Percentiles rank a stretch among this genome's conserved stretches.
Conservation (phyloP, 2,329 filamentous ascomycete genomes). For the Xylariaceae sp. region DNA sequence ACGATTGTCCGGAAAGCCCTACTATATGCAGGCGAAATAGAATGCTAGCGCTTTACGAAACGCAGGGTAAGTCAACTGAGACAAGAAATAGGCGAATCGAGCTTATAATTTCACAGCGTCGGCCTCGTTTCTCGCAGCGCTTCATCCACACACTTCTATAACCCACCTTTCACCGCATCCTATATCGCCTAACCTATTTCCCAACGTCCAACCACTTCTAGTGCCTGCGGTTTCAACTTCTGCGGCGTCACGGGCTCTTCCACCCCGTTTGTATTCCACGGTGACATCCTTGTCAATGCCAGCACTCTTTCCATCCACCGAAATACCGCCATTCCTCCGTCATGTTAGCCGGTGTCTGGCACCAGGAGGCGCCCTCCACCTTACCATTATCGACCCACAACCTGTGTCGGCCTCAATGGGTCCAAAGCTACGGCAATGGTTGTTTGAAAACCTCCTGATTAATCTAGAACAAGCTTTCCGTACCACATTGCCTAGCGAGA, state of each 20-base stretch:
- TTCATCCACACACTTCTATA: conserved; percentile 48
- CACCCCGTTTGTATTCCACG: conserved; percentile 52
- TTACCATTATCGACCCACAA: conserved; percentile 67
- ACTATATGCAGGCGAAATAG: conserved; percentile 37
- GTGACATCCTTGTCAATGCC: conserved; percentile 63
- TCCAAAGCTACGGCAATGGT: conserved; percentile 63
- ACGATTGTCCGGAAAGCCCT: conserved; percentile 22
- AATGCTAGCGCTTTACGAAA: conserved; percentile 58
- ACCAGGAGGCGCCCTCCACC: conserved; percentile 60
- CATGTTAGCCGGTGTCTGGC: conserved; percentile 63
- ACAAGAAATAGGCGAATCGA: conserved; percentile 30
- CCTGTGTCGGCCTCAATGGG: conserved; percentile 63
- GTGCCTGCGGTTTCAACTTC: conserved; percentile 41
- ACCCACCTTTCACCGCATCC: conserved; percentile 54
- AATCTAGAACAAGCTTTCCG: conserved; percentile 65
- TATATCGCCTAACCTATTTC: conserved; percentile 48
- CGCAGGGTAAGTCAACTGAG: conserved; percentile 48
- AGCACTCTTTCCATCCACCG: conserved; percentile 59
- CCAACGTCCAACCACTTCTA: conserved; percentile 43
- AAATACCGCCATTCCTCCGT: conserved; percentile 61
- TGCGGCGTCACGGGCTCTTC: conserved; percentile 44
- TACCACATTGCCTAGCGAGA: conserved; percentile 63
- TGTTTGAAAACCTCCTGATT: conserved; percentile 64
- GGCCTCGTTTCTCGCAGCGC: conserved; percentile 55
- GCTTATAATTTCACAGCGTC: conserved; percentile 50